Percentiles rank a stretch among this genome's conserved stretches.
Conservation (phyloP, 176 grass and related monocot genomes). For the Aegilops speltoides region DNA sequence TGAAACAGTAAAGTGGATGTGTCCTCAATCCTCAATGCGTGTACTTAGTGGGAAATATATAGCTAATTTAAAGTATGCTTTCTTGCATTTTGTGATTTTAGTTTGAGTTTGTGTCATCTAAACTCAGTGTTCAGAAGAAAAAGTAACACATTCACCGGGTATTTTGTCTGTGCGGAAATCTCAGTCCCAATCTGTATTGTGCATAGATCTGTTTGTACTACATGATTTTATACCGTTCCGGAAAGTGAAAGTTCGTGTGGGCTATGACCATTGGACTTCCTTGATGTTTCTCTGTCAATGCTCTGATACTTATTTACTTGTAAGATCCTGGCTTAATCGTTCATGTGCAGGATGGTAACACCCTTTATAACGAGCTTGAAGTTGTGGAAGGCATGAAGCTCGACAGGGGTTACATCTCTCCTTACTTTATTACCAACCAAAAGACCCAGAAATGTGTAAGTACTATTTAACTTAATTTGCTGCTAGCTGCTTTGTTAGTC, state of each 20-base stretch:
- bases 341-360: constrained; percentile 78
- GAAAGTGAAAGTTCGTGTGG: neutral
- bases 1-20: neutral
- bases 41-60: neutral
- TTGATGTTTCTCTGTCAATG: neutral
- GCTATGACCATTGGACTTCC: neutral
- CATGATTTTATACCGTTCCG: neutral
- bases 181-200: neutral
- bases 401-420: constrained; percentile 96
- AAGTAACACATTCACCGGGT: neutral
- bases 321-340: constrained; percentile 1
- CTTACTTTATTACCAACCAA: constrained; percentile 88
- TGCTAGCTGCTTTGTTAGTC: neutral
- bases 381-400: constrained; percentile 99
- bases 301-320: neutral
- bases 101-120: neutral
- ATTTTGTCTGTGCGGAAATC: neutral
- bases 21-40: neutral
- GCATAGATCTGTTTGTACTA: neutral
- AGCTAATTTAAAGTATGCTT: neutral
- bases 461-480: neutral
- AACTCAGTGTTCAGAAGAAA: neutral
- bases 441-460: constrained; percentile 99
- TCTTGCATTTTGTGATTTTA: neutral
- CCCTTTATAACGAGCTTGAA: constrained; percentile 90